These are phyloP conservation scores for Eucalyptus pumila DNA, from an alignment of 345 rosid species.

Conservation along the genomic window DNA sequence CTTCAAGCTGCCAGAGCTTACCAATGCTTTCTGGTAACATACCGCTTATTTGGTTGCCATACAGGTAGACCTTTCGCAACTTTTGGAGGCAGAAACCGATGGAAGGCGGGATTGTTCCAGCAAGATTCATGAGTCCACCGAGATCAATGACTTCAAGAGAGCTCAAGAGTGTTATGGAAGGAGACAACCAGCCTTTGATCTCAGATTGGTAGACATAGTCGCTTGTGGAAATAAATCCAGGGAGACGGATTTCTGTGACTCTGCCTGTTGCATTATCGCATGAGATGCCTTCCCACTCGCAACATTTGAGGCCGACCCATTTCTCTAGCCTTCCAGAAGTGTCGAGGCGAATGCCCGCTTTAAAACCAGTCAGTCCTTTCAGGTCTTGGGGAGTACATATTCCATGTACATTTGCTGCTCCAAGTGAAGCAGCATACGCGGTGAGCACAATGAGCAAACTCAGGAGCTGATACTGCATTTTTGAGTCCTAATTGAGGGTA, in stretches of 20 bases:
- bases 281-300: constrained; percentile 38
- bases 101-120: constrained; percentile 28
- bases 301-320: constrained; percentile 28
- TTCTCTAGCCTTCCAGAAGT: constrained; percentile 28
- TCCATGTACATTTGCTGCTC: not conserved
- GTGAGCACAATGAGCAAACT: constrained; percentile 3
- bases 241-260: constrained; percentile 26
- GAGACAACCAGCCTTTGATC: constrained; percentile 34
- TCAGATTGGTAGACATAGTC: constrained; percentile 22
- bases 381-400: constrained; percentile 27
- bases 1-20: constrained; percentile 26
- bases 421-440: not conserved
- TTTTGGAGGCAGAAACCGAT: constrained; percentile 25
- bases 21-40: constrained; percentile 34
- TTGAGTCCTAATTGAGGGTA: constrained; percentile 5
- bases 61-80: constrained; percentile 23
- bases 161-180: constrained; percentile 20
- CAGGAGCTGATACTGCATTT: constrained; percentile 14
- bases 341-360: constrained; percentile 20
- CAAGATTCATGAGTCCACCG: constrained; percentile 29
- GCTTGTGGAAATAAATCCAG: constrained; percentile 24
- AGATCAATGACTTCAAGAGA: constrained; percentile 41
- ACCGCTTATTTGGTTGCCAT: constrained; percentile 37
- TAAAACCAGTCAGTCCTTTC: constrained; percentile 23
- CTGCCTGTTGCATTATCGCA: constrained; percentile 28